These are phyloP conservation scores for Phaeodactylum tricornutum DNA, from an alignment of 108 stramenopile species.

Conservation along the genomic window DNA sequence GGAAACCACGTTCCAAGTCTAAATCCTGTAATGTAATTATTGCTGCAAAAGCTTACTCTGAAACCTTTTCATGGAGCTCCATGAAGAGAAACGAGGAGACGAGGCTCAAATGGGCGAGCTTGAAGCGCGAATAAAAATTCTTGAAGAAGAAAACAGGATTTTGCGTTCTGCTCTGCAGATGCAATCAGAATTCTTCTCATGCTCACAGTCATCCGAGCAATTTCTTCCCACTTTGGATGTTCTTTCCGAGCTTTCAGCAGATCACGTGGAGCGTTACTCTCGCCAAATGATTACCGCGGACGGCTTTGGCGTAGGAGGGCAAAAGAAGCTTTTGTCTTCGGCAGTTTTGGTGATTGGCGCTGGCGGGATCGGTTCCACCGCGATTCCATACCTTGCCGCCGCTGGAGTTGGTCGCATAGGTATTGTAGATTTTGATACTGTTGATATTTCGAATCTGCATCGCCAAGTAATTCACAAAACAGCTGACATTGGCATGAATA, in stretches of 20 bases:
- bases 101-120: neutral
- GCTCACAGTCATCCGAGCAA: neutral
- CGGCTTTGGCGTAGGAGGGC: conserved; percentile 79
- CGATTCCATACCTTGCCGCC: conserved; percentile 70
- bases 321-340: conserved; percentile 48
- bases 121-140: neutral
- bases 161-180: no score
- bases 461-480: conserved; percentile 89
- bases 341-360: conserved; percentile 74
- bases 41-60: no score
- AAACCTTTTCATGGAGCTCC: neutral
- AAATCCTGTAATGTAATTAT: no score
- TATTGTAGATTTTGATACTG: conserved; percentile 90
- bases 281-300: conserved; percentile 48
- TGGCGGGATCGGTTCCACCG: conserved; percentile 80
- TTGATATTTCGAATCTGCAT: conserved; percentile 94
- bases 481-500: conserved; percentile 58
- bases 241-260: conserved; percentile 1
- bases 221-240: neutral
- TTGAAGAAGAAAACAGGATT: neutral
- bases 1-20: no score
- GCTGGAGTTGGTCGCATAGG: conserved; percentile 68
- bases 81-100: neutral
- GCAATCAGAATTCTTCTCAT: neutral
- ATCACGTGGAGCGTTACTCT: conserved; percentile 62